Evolutionary conservation across 2,329 filamentous ascomycete species (phyloP), one percentile per base, ranked within the genome.

Genomic region (Aspergillus sp.): DNA sequence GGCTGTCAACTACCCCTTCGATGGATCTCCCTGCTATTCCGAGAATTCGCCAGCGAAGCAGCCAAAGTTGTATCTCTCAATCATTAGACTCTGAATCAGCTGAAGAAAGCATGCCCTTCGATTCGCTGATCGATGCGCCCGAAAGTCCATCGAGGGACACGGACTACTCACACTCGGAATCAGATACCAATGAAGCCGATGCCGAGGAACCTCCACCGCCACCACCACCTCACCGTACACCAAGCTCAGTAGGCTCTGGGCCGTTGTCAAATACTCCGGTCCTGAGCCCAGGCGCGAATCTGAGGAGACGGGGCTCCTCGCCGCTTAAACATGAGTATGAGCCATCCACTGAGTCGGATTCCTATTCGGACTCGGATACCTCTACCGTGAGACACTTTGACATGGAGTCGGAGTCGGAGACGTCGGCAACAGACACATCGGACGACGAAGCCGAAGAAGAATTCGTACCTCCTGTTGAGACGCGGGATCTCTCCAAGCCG

Each of bases 321-420:
- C 91, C 91, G 0, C 68, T 98, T 30, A 98, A 98, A 64, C 89
- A 96, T 53, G 89, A 98, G 61, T 98, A 95, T 49, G 80, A 88
- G 41, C 89, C 89, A 10, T 96, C 91, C 11, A 78, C 75, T 5
- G 75, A 74, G 28, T 79, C 77, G 0, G 73, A 75, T 26, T 75
- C 75, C 5, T 71, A 70, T 6, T 71, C 67, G 1, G 53, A 75
- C 34, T 78, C 71, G 28, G 63, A 71, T 24, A 64, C 63, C 20
- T 76, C 71, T 4, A 70, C 68, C 15, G 71, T 74, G n/a, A 67
- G 70, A 19, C 69, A 66, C 16, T 66, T 70, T 22, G 64, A 66
- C 29, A 55, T 49, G 44, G 53, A 54, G 25, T 62, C 69, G 12
- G 72, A 71, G 19, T 56, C 53, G 2, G 65, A 67, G 19, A 53